Evolutionary conservation across 2,329 filamentous ascomycete genomes (phyloP).

Genomic region (Gliomastix tumulicola): DNA sequence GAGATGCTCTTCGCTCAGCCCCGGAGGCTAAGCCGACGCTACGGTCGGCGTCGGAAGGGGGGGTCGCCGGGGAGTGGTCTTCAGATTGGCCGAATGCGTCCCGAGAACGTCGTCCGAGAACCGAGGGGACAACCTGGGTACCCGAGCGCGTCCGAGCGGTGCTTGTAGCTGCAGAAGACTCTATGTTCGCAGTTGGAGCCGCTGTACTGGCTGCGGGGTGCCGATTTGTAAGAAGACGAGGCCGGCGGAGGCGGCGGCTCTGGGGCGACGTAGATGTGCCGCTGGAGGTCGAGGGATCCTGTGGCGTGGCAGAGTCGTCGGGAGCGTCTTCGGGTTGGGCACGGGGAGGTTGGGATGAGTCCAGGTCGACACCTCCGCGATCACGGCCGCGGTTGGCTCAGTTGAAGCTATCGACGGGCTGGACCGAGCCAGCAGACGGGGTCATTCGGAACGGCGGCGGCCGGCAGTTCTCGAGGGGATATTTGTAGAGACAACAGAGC

Average conservation of each 20-base stretch:
- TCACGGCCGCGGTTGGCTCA: slow-evolving; percentile 23
- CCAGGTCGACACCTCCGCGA: slow-evolving; percentile 35
- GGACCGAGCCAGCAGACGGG: slow-evolving; percentile 12
- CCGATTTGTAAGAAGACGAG: slow-evolving; percentile 5
- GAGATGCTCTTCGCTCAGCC: no score
- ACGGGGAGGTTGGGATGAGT: slow-evolving; percentile 21
- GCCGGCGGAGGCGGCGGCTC: slow-evolving; percentile 13
- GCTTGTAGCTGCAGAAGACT: slow-evolving; percentile 24
- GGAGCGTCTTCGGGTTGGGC: slow-evolving; percentile 34
- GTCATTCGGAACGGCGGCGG: slow-evolving; percentile 11
- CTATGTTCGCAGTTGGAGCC: slow-evolving; percentile 31
- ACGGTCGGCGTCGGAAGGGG: background rate
- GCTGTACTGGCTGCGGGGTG: slow-evolving; percentile 14
- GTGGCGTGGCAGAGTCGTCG: slow-evolving; percentile 59
- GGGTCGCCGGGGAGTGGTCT: slow-evolving; percentile 13
- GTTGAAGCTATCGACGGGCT: slow-evolving; percentile 10
- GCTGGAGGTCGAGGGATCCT: slow-evolving; percentile 38
- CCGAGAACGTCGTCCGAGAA: no score
- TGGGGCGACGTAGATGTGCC: slow-evolving; percentile 37
- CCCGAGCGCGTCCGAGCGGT: no score
- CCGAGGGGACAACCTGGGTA: no score
- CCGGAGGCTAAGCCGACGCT: no score
- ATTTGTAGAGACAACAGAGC: no score
- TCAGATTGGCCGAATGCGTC: no score
- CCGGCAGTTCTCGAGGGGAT: no score